phyloP scores from a whole-genome alignment of 495 filamentous ascomycete species.

The Aspergillus cristatus region DNA sequence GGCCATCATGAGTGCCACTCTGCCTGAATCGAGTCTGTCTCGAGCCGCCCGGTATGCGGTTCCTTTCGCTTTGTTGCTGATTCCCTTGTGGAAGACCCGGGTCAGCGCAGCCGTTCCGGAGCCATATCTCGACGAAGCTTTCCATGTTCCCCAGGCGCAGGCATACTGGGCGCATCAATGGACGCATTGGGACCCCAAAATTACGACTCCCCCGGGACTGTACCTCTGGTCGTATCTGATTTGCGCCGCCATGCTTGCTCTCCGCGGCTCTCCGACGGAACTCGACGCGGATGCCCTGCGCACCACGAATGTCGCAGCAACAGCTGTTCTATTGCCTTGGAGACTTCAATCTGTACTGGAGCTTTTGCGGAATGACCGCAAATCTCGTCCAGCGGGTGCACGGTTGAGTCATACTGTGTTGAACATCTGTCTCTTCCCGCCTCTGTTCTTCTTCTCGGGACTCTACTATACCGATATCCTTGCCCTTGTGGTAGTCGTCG shows the following conservation, averaged over 20 bases:
- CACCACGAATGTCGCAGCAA: conserved; percentile 30
- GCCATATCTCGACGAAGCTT: conserved; percentile 90
- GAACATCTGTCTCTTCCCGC: conserved; percentile 81
- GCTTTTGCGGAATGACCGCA: conserved; percentile 26
- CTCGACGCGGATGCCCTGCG: conserved; percentile 30
- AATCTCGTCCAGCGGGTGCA: conserved; percentile 27
- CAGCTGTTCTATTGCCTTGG: conserved; percentile 31
- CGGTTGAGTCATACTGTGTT: conserved; percentile 53
- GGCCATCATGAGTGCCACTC: conserved; percentile 25
- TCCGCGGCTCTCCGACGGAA: conserved; percentile 31
- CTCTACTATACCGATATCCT: conserved; percentile 89
- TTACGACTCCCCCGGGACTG: conserved; percentile 91
- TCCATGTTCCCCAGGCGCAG: conserved; percentile 89
- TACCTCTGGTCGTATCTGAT: conserved; percentile 49
- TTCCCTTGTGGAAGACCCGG: conserved; percentile 29
- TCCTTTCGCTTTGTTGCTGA: conserved; percentile 31
- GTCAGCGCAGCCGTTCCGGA: conserved; percentile 51
- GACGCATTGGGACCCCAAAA: conserved; percentile 83
- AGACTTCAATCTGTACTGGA: conserved; percentile 33
- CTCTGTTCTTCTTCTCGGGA: conserved; percentile 88
- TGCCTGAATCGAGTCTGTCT: conserved; percentile 27
- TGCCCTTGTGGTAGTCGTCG: conserved; percentile 50
- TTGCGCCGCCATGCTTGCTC: conserved; percentile 22
- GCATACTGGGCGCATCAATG: conserved; percentile 71
- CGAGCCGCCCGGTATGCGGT: conserved; percentile 34